Evolutionary conservation across 148 eudicot species (phyloP), one percentile per base, ranked within the genome.

Genomic region (Tetragonia tetragonoides): DNA sequence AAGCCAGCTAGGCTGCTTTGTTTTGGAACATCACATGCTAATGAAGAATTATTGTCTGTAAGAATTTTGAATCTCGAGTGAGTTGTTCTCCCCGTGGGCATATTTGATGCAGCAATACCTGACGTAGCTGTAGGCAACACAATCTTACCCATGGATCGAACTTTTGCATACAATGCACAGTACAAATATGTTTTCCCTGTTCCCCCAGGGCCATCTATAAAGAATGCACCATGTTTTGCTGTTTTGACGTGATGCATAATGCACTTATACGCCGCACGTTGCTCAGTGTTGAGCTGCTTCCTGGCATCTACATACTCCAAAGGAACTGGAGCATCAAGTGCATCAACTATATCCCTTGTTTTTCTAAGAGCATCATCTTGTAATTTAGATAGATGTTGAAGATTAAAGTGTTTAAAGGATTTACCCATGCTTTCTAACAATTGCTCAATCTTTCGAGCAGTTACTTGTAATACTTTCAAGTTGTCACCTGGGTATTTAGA

Each of bases 61-160:
- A 51, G 66, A 7, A 73, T 53, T 23, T 73, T 56, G 49, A 73
- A 73, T n/a, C 66, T 15, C 5, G 66, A 73, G 54, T 59, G 76
- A 7, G 76, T 46, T 2, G 47, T 73, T 17, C 66, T 10, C 7
- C 75, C 42, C 12, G 62, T 18, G 2, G 21, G 21, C 0, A 34
- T 37, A 8, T 53, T 41, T 11, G 63, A n/a, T 4, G 66, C 24
- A 0, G 47, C 49, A n/a, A 73, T 59, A 11, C 47, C 49, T 16
- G 49, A 73, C 5, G 17, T 34, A 7, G 76, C 63, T 28, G 44
- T 72, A 17, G 75, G 64, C 2, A 53, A 6, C 0, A 38, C 47
- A 4, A 39, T 59, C 1, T 38, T 57, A 4, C 34, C 38, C 38
- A 62, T 11, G 17, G 11, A n/a, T 3, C 68, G 1, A 7, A 74